These are phyloP conservation scores for Thalassiosira sp. DNA, from an alignment of 352 stramenopile species.

Conservation along the genomic window DNA sequence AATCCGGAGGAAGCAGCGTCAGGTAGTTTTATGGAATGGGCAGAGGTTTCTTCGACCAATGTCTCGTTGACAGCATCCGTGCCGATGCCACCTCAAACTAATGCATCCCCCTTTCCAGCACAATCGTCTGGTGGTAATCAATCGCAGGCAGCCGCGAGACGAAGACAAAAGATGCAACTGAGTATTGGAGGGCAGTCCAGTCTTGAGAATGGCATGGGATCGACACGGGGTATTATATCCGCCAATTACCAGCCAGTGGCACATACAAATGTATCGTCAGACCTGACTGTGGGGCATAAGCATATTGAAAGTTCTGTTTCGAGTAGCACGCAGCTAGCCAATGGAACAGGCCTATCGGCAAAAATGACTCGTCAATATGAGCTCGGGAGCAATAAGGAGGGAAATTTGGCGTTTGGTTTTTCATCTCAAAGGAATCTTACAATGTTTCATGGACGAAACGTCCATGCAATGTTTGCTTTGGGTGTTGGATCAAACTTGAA, in stretches of 20 bases:
- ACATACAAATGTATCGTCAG: constrained; percentile 33
- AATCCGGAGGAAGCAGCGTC: background rate
- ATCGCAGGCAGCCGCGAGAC: background rate
- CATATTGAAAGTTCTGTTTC: constrained; percentile 40
- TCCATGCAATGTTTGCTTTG: constrained; percentile 43
- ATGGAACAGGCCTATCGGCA: constrained; percentile 30
- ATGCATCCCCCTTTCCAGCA: constrained; percentile 9
- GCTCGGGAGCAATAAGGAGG: constrained; percentile 14
- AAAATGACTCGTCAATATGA: constrained; percentile 35
- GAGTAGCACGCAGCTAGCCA: constrained; percentile 7
- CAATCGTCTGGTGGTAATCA: background rate
- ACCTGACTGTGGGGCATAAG: constrained; percentile 30
- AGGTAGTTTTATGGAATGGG: constrained; percentile 7
- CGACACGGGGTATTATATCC: constrained; percentile 12
- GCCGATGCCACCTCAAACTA: constrained; percentile 12
- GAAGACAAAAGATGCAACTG: constrained; percentile 33
- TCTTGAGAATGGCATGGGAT: constrained; percentile 34
- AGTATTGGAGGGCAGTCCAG: constrained; percentile 32
- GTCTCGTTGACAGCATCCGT: constrained; percentile 30
- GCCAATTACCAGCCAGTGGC: constrained; percentile 24
- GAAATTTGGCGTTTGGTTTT: constrained; percentile 39
- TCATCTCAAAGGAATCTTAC: constrained; percentile 37
- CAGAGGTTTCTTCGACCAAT: constrained; percentile 34
- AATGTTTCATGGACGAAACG: constrained; percentile 23
- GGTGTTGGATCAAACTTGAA: constrained; percentile 39